Conservation (phyloP, 441 rosid genomes). For the Corymbia calophylla region DNA sequence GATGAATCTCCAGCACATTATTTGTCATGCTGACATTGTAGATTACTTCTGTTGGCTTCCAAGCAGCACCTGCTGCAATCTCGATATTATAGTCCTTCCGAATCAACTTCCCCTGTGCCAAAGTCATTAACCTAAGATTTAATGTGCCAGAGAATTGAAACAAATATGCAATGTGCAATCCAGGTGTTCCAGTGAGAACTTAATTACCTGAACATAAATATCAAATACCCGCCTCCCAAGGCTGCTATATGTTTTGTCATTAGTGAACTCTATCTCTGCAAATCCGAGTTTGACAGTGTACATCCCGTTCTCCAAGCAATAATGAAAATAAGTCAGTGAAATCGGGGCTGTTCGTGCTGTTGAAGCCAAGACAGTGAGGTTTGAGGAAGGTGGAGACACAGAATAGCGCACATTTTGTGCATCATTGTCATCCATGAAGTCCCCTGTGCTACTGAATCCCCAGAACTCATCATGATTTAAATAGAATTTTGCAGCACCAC, state of each 20-base stretch:
- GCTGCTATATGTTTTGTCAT: conserved; percentile 29
- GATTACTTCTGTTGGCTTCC: conserved; percentile 21
- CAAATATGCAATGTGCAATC: neutral
- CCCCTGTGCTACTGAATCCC: conserved; percentile 52
- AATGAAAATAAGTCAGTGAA: conserved; percentile 56
- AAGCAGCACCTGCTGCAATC: conserved; percentile 37
- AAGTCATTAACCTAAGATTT: neutral
- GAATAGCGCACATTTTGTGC: conserved; percentile 12
- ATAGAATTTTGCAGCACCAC: conserved; percentile 31
- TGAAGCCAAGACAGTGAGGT: conserved; percentile 20
- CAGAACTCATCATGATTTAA: conserved; percentile 21
- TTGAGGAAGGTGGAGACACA: neutral
- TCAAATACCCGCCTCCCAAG: conserved; percentile 59
- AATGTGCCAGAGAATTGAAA: neutral
- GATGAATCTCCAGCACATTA: conserved; percentile 16
- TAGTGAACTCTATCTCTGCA: conserved; percentile 44
- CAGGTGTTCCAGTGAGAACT: neutral
- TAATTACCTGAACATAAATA: conserved; percentile 50
- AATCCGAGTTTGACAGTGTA: conserved; percentile 45
- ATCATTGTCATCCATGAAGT: conserved; percentile 25
- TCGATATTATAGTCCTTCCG: conserved; percentile 44
- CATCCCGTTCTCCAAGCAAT: conserved; percentile 52
- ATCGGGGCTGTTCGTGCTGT: conserved; percentile 54
- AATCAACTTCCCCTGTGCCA: conserved; percentile 32
- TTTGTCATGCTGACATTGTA: conserved; percentile 23